phyloP scores from a whole-genome alignment of 1,284 basidiomycete genomes.

The Ganoderma sp. region DNA sequence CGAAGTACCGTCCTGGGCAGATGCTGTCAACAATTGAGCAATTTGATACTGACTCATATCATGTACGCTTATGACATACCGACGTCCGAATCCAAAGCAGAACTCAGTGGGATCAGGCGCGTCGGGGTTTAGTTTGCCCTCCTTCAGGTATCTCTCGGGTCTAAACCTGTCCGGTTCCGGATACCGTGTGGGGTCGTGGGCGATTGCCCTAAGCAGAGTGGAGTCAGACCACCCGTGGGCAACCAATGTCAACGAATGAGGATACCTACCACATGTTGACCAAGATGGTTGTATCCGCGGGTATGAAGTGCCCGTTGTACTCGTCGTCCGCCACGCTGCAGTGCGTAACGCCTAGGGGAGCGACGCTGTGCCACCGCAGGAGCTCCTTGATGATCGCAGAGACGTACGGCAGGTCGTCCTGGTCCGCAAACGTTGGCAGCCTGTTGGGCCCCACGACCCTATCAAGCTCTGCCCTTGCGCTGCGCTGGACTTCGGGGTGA shows the following conservation, averaged over 20 bases:
- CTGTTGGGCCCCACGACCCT: conserved; percentile 33
- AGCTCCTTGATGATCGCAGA: conserved; percentile 38
- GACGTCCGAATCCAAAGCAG: conserved; percentile 19
- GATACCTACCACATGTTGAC: conserved; percentile 26
- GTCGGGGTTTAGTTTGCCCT: conserved; percentile 7
- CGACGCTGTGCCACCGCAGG: conserved; percentile 31
- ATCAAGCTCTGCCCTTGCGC: conserved; percentile 40
- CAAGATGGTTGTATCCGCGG: conserved; percentile 22
- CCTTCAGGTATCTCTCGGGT: conserved; percentile 16
- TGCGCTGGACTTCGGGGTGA: conserved; percentile 35
- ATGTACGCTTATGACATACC: not conserved
- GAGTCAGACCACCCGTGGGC: not conserved
- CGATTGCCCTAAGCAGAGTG: conserved; percentile 1
- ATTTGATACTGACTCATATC: not conserved
- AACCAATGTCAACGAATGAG: not conserved
- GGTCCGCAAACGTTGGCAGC: conserved; percentile 37
- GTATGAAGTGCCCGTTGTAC: conserved; percentile 34
- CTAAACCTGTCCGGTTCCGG: conserved; percentile 15
- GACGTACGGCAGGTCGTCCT: conserved; percentile 36
- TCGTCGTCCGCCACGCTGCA: conserved; percentile 29
- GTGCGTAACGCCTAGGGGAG: conserved; percentile 30
- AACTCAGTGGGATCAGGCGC: conserved; percentile 16
- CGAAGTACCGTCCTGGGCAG: conserved; percentile 9
- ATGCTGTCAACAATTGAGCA: not conserved
- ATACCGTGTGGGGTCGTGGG: conserved; percentile 11